Base-by-base conservation (phyloP, 1,139 yeast species). In the Geotrichum phurueaensis region DNA sequence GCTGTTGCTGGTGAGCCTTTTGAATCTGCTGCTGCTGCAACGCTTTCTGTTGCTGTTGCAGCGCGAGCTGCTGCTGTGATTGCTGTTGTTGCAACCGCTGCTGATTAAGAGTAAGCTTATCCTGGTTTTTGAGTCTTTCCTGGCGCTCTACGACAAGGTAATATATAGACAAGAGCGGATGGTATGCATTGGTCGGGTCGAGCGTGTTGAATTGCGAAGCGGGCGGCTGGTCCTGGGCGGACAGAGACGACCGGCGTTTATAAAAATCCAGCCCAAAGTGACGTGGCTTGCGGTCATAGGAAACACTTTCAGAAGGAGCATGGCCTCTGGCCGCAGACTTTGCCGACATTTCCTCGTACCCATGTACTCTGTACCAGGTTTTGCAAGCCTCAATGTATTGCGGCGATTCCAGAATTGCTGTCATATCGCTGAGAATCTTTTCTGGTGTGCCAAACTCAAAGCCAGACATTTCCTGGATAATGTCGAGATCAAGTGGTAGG, bases 171-270 rank as follows among this genome's bases (percentile, higher is more conserved):
- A 94, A 76, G 65, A 92, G 78, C 0, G 99, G 98, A 73, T 91
- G 96, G 73, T 82, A 94, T 0, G 95, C 96, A 60, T 83, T 81
- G 0, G 96, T 89, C n/a, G 97, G 97, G 72, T 89, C 96, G 1
- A 82, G 83, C 3, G 60, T 57, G 10, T 49, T 50, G 25, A 39
- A 15, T n/a, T 48, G 48, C 2, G 53, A 12, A 33, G 53, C 9
- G 1, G 53, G 27, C 33, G 62, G 29, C 3, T 56, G 18, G 31
- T 51, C 56, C 9, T 50, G 57, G 20, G 27, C 23, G 18, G 49
- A 23, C 39, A 31, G n/a, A 22, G 53, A 50, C 33, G 61, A 55
- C 10, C 63, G 57, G n/a, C 55, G 57, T 48, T 60, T 67, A 53
- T 69, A 68, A 48, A 71, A 69, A 43, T 70, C 73, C 51, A 69